Conservation (phyloP, 148 eudicot genomes). For the Amaranthus palmeri region DNA sequence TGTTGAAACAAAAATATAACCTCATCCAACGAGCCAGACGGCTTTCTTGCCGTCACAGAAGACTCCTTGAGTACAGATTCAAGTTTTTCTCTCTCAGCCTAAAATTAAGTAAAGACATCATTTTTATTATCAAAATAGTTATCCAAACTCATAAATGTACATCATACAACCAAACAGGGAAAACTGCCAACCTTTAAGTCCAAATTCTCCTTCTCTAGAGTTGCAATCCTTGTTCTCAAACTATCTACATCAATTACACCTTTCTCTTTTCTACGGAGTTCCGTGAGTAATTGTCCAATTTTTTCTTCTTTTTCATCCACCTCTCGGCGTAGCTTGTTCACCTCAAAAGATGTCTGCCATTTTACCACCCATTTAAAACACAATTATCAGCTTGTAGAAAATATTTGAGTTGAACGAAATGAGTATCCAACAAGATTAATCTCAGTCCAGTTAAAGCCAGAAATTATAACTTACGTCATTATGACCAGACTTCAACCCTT, state of each 20-base stretch:
- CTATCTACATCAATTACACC: constrained; percentile 37
- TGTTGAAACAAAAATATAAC: constrained; percentile 18
- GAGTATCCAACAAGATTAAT: background rate
- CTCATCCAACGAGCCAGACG: constrained; percentile 33
- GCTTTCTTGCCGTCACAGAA: constrained; percentile 20
- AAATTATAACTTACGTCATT: constrained; percentile 52
- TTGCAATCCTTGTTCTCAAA: constrained; percentile 49
- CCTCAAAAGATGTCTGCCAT: constrained; percentile 48
- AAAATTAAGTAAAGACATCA: constrained; percentile 14
- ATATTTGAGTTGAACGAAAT: background rate
- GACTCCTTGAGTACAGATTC: constrained; percentile 42
- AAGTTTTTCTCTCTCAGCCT: constrained; percentile 55
- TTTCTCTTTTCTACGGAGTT: constrained; percentile 48
- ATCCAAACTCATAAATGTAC: background rate
- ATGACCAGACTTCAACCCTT: constrained; percentile 45
- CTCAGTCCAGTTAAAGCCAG: background rate
- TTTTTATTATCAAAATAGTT: background rate
- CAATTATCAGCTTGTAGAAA: constrained; percentile 6
- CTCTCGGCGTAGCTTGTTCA: constrained; percentile 46
- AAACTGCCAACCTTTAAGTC: constrained; percentile 53
- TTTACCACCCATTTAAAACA: constrained; percentile 5
- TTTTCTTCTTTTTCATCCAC: constrained; percentile 57
- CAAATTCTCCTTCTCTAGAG: constrained; percentile 61
- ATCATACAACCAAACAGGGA: background rate
- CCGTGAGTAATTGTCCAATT: constrained; percentile 55